These are phyloP conservation scores for Colletotrichum abscissum DNA, from an alignment of 2,329 filamentous ascomycete species.

Conservation along the genomic window DNA sequence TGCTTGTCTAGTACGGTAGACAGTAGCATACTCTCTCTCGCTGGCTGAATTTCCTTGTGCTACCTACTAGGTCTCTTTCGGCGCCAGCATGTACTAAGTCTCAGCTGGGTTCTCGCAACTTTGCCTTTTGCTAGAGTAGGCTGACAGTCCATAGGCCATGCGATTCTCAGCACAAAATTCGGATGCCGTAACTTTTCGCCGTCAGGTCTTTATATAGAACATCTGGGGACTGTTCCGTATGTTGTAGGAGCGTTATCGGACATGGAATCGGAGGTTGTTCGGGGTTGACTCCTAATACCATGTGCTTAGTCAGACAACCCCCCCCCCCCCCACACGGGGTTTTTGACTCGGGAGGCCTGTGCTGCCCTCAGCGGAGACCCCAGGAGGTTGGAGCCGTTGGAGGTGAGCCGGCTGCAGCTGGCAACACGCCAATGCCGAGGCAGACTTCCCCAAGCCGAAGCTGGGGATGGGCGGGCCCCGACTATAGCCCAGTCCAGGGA, in stretches of 20 bases:
- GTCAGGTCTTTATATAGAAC: neutral
- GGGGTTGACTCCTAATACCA: neutral
- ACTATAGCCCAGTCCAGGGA: slow-evolving; percentile 17
- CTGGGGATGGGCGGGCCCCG: slow-evolving; percentile 21
- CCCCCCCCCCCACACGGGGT: slow-evolving; percentile 17
- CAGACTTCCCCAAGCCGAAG: slow-evolving; percentile 31
- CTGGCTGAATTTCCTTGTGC: neutral
- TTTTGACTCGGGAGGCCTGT: neutral
- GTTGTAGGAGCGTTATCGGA: neutral
- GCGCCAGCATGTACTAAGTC: neutral
- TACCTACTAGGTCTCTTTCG: neutral
- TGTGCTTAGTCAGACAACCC: slow-evolving; percentile 23
- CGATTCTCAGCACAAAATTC: neutral
- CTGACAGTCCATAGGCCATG: neutral
- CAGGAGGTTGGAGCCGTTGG: slow-evolving; percentile 11
- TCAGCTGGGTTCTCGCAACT: neutral
- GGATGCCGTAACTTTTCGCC: neutral
- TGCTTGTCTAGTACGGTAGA: no score
- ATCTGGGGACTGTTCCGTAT: neutral
- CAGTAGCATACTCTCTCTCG: no score
- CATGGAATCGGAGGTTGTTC: slow-evolving; percentile 8
- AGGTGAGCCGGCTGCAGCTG: slow-evolving; percentile 26
- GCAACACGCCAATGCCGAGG: slow-evolving; percentile 33
- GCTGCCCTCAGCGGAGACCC: slow-evolving; percentile 10
- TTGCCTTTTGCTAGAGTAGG: neutral